Evolutionary conservation across 2,329 filamentous ascomycete genomes (phyloP), one percentile per base, ranked within the genome.

Genomic region (Penicillium sp.): DNA sequence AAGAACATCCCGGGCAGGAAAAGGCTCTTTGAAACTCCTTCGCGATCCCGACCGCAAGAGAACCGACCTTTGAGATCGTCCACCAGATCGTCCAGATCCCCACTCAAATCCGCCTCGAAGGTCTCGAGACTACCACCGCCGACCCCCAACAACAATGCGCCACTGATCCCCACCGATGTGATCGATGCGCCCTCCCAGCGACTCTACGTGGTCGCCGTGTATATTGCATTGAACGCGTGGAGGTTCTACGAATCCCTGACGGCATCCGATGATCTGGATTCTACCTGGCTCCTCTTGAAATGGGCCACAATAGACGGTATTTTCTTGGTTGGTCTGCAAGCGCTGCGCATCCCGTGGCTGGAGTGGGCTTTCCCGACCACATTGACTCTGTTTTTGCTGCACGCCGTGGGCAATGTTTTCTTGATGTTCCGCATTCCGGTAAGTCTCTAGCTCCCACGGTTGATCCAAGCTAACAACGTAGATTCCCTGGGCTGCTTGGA

Each of bases 261-360:
- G 54, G 82, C 92, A 38, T 87, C 92, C 54, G 89, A 93, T 60
- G 90, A 95, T 60, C 85, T 90, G 55, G 88, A 91, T 67, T 96
- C 92, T n/a, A 87, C 94, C 58, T 89, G 86, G 83, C 82, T 93
- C 46, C 97, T 97, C 70, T 78, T 96, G 68, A 99, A 97, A 83
- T 99, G 94, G 94, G 84, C 90, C 59, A 81, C 86, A 54, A 84
- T 99, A 59, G 94, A 99, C 76, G 89, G 90, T 57, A 75, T 88
- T 22, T 97, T 92, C 72, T 80, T 97, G 59, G 96, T 95, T 71
- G 90, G 90, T 7, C 77, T 99, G 50, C 93, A 95, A 16, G 84
- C 89, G 62, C 75, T 99, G 65, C 86, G 90, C 71, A 96, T 99
- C 82, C 94, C 94, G 55, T 99, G 94, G 95, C 81, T 99, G 55